These are phyloP conservation scores for Monosporozyma aquatica DNA, from an alignment of 805 yeast genomes.

Conservation along the genomic window DNA sequence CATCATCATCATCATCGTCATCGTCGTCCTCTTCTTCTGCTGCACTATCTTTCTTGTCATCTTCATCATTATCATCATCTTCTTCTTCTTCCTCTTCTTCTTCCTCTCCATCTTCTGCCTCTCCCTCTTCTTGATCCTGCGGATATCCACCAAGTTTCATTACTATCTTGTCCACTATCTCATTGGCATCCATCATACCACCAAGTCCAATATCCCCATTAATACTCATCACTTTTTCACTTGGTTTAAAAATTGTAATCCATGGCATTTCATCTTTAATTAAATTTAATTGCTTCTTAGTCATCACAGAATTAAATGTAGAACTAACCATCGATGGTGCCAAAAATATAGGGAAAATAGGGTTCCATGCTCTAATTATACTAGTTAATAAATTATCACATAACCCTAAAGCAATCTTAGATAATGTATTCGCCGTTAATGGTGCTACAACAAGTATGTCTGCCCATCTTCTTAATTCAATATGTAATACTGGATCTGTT, in stretches of 20 bases:
- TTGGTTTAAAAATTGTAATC: conserved; percentile 84
- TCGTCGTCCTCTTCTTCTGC: conserved; percentile 46
- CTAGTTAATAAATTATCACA: conserved; percentile 88
- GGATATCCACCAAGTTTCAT: conserved; percentile 58
- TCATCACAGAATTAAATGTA: conserved; percentile 80
- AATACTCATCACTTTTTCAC: conserved; percentile 83
- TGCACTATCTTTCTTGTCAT: conserved; percentile 32
- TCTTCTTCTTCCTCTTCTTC: conserved; percentile 31
- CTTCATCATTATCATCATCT: conserved; percentile 22
- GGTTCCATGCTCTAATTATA: conserved; percentile 94
- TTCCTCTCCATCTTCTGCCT: conserved; percentile 36
- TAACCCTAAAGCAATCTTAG: conserved; percentile 80
- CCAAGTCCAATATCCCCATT: conserved; percentile 98
- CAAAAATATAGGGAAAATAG: conserved; percentile 72
- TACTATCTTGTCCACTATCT: conserved; percentile 76
- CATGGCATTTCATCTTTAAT: conserved; percentile 87
- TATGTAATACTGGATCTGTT: conserved; percentile 86
- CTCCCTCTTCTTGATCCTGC: conserved; percentile 41
- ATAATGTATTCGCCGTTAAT: conserved; percentile 83
- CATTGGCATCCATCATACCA: conserved; percentile 97
- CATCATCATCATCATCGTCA: conserved; percentile 32
- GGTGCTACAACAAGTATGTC: conserved; percentile 88
- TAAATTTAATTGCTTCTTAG: conserved; percentile 69
- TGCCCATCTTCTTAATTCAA: conserved; percentile 94
- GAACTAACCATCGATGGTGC: conserved; percentile 95